Evolutionary conservation across 1,284 basidiomycete genomes (phyloP), one percentile per base, ranked within the genome.

Genomic region (Mixia osmundae): DNA sequence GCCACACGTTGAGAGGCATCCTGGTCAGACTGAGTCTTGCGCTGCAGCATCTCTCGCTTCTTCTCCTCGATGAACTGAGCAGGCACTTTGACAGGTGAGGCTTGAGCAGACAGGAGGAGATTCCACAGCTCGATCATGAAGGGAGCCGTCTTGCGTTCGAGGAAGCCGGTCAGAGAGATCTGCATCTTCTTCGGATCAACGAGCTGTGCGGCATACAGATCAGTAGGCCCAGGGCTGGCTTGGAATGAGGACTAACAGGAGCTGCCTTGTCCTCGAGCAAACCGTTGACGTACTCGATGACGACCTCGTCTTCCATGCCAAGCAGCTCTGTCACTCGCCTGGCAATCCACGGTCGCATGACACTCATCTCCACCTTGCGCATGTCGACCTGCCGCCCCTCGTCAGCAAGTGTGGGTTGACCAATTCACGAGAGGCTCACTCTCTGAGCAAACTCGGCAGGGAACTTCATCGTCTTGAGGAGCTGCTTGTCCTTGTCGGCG

Each of bases 101-200:
- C 64, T 56, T 95, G 89, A 3, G 89, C 89, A 44, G 82, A 79
- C 4, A 97, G 58, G 5, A 97, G 62, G 6, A 95, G 64, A 21
- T 66, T 71, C 91, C 91, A 97, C 1, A 97, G 65, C 7, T 73
- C 66, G 14, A 62, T 57, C 78, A 94, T 89, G 57, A 97, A 95
- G 1, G 64, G 58, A 0, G 76, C 62, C 0, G 89, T 89, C 40
- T 73, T 58, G 30, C 57, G 54, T 45, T 66, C 63, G 41, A 97
- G 67, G 56, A 97, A 97, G 10, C 89, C 89, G 2, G 74, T 79
- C 25, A 97, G 59, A 47, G 76, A 74, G 42, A 95, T 82, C 58
- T 95, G 87, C 73, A 95, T 82, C 60, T 77, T 83, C 55, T 72
- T 73, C 5, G 85, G 82, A 55, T 97, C 89, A 4, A 82, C 80